Percentiles rank a stretch among this genome's conserved stretches.
Conservation (phyloP, 805 yeast genomes). For the Yarrowia sp. region DNA sequence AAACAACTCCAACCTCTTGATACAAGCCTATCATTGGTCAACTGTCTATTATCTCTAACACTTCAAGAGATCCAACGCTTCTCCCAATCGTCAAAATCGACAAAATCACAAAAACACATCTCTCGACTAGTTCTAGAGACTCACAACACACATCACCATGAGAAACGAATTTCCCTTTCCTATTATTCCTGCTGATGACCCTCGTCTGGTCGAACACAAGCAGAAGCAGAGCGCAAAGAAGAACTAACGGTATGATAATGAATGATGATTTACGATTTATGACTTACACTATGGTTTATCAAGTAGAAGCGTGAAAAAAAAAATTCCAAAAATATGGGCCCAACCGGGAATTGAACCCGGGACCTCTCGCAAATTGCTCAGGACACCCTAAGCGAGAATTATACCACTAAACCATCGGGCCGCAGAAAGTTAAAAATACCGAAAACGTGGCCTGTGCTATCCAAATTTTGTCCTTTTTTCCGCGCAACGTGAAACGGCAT, state of each 20-base stretch:
- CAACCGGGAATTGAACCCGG: conserved; percentile 26
- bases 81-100: too few relatives aligned
- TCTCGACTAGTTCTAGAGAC: background rate
- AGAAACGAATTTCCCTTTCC: conserved; percentile 17
- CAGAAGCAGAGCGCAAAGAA: background rate
- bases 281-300: background rate
- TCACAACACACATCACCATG: background rate
- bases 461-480: too few relatives aligned
- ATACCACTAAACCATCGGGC: conserved; percentile 25
- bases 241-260: background rate
- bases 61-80: too few relatives aligned
- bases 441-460: background rate
- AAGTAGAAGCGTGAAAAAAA: too few relatives aligned
- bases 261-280: background rate
- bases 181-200: background rate
- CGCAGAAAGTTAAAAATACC: background rate
- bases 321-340: background rate
- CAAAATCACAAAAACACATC: background rate
- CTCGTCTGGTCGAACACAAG: background rate
- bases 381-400: conserved; percentile 24
- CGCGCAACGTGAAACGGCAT: too few relatives aligned
- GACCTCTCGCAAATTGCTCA: conserved; percentile 23
- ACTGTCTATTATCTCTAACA: too few relatives aligned
- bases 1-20: too few relatives aligned
- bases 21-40: too few relatives aligned